Base-by-base conservation (phyloP, 768 basidiomycete genomes). In the Suillus luteus region DNA sequence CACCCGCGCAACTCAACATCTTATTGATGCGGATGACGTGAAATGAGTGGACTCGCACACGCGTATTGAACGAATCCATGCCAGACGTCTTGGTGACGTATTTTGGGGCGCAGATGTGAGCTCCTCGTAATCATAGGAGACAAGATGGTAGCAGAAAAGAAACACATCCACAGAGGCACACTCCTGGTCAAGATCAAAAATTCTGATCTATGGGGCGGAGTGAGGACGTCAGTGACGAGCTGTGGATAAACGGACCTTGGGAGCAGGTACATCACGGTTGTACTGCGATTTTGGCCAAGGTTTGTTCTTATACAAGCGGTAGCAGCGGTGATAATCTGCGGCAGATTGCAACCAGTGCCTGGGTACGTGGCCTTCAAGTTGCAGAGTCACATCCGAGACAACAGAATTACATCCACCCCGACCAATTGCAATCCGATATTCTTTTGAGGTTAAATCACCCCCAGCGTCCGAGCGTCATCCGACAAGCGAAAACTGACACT, bases 271-370 rank as follows among this genome's bases (percentile, higher is more conserved):
- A 93, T 95, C 95, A 82, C 95, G 94, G 83, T 96, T 96, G 85
- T 96, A 96, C 74, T 94, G 81, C 61, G 90, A 92, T 81, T 95
- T 96, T 64, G 93, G 95, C 83, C 92, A 96, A 31, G 96, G 95
- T 88, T 99, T 98, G 87, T 96, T 96, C 83, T 98, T 98, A 87
- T 95, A 98, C 84, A 98, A 98, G 70, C 95, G 91, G 84, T 96
- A 96, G 88, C 95, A 97, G 73, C 93, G 91, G 81, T 84, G 64
- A 64, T 57, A 54, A 27, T n/a, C 55, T 62, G 41, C 9, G 37
- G 38, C 22, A 59, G 27, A 38, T 22, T 55, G 55, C n/a, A 22
- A 33, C 24, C 62, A 52, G 35, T 37, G 24, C n/a, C 7, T 55
- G 44, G 1, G 11, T n/a, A 46, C 44, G 24, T 19, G 55, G n/a